A percentile compares a stretch with the other conserved stretches of the same genome.
These are phyloP conservation scores for Hymenoscyphus fraxineus DNA, from an alignment of 2,329 filamentous ascomycete genomes.

Conservation along the genomic window DNA sequence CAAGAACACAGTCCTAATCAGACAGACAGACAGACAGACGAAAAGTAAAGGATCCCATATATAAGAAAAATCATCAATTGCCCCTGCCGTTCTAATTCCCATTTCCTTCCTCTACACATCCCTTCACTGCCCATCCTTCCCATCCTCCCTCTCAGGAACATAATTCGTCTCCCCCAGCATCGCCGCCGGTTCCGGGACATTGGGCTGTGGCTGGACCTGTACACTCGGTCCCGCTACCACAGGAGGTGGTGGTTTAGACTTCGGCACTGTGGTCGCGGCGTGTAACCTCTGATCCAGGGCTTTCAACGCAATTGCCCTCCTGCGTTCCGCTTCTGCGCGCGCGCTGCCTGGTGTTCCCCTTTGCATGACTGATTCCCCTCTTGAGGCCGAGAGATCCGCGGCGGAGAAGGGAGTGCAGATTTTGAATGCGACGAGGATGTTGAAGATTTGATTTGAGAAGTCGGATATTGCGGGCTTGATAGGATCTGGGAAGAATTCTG, in stretches of 20 bases:
- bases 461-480: constrained; percentile 73
- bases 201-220: constrained; percentile 53
- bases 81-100: too few species aligned
- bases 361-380: constrained; percentile 59
- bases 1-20: too few species aligned
- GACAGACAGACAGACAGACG: too few species aligned
- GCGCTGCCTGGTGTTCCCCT: constrained; percentile 61
- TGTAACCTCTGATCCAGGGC: constrained; percentile 89
- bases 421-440: constrained; percentile 67
- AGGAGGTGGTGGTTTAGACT: constrained; percentile 42
- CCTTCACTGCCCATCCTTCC: constrained; percentile 17
- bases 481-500: constrained; percentile 88
- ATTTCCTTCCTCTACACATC: too few species aligned
- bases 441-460: constrained; percentile 72
- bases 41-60: too few species aligned
- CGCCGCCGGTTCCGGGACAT: constrained; percentile 50
- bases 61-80: too few species aligned
- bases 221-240: constrained; percentile 49
- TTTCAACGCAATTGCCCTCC: constrained; percentile 83
- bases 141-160: constrained; percentile 56
- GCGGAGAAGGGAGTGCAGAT: constrained; percentile 83
- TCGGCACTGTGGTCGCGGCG: constrained; percentile 60
- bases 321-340: constrained; percentile 85
- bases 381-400: constrained; percentile 71
- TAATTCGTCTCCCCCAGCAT: constrained; percentile 69